Evolutionary conservation across 768 basidiomycete genomes (phyloP), one percentile per base, ranked within the genome.

Genomic region (Dacryopinax spathularia): DNA sequence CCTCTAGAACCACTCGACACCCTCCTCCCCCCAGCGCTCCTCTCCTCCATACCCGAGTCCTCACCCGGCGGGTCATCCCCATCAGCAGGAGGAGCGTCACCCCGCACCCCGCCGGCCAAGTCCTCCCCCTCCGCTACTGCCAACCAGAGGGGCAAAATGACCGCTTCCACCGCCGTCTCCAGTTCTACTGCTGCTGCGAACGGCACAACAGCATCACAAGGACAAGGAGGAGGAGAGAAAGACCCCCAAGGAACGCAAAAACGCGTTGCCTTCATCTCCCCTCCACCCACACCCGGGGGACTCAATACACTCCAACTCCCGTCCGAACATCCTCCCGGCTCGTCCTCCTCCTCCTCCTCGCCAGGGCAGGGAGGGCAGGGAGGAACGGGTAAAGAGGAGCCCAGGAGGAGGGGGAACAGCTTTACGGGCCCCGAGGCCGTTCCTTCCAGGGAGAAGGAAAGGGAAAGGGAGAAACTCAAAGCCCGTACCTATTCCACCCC

Each of bases 211-310:
- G n/a, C n/a, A n/a, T n/a, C n/a, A n/a, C n/a, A n/a, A 79, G 75
- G 70, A 73, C 73, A 31, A 72, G 73, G 63, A 78, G 77, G 64
- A 72, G 73, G 43, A 74, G 72, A 64, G 69, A 70, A 65, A 68
- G 48, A 60, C 69, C 71, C 27, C 64, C 69, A 25, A 68, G 59
- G 61, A 33, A 82, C 82, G 70, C 56, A 63, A 15, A 92, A 92
- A 79, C 90, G 90, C 76, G 90, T 92, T 44, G 90, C 89, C 29
- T 92, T 92, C 75, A 80, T 88, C 69, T 89, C 88, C 31, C 88
- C 89, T 60, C 83, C 87, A 15, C 87, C 86, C 31, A 87, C 88
- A 0, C 84, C 86, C 60, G 80, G 76, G 65, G 76, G 80, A 65
- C 71, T 71, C 62, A 41, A 63, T 34, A 85, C 73, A 80, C 48